Evolutionary conservation across 306 rosid species (phyloP).

Genomic region (Mucuna pruriens): DNA sequence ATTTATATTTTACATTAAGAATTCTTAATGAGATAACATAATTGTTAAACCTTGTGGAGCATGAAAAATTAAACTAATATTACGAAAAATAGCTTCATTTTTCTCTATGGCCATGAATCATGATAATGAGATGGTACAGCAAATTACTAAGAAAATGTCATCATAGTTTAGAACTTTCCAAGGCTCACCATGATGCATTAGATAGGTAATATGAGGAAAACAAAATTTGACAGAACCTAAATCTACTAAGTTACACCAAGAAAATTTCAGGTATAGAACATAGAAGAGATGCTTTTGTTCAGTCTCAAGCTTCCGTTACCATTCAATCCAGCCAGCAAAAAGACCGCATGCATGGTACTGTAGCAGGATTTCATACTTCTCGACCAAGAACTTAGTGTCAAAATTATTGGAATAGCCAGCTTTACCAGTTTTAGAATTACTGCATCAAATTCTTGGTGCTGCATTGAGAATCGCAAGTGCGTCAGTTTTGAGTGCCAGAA

Average conservation of each 20-base stretch:
- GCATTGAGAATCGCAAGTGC: constrained; percentile 38
- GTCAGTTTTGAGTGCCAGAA: neutral
- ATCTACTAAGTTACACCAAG: neutral
- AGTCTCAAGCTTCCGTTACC: constrained; percentile 17
- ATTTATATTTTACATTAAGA: too few species aligned
- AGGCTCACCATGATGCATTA: neutral
- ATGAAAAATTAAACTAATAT: too few species aligned
- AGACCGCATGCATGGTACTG: constrained; percentile 4
- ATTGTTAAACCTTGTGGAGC: too few species aligned
- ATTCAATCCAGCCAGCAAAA: neutral
- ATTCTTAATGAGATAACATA: too few species aligned
- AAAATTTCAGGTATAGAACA: neutral
- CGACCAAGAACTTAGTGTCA: neutral
- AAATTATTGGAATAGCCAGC: neutral
- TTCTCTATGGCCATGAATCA: too few species aligned
- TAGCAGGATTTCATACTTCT: constrained; percentile 12
- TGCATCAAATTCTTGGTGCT: constrained; percentile 70
- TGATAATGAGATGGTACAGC: too few species aligned
- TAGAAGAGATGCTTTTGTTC: constrained; percentile 21
- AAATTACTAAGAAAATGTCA: too few species aligned
- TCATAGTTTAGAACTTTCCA: neutral
- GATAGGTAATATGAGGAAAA: neutral
- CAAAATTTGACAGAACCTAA: constrained; percentile 9
- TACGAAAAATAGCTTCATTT: too few species aligned
- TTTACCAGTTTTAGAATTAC: neutral